phyloP scores from a whole-genome alignment of 73 alveolate species.

The Stentor roeselii region DNA sequence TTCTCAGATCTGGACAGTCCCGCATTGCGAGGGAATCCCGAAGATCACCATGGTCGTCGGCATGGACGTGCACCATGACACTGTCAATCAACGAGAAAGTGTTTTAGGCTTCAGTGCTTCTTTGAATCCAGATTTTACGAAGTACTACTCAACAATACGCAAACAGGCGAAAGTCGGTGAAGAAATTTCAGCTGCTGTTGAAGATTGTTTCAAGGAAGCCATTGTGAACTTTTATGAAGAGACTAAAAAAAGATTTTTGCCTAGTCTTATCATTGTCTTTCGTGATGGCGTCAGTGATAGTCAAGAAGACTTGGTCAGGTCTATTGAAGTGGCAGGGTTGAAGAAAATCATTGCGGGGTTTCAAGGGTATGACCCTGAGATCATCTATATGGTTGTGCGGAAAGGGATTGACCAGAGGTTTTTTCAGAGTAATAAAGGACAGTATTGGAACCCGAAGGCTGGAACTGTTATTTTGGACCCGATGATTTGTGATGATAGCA shows the following conservation, averaged over 20 bases:
- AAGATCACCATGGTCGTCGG: slow-evolving; percentile 35
- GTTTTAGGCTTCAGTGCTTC: slow-evolving; percentile 23
- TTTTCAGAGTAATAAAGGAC: background rate
- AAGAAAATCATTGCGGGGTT: background rate
- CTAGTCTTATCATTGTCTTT: background rate
- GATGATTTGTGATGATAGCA: background rate
- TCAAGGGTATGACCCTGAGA: background rate
- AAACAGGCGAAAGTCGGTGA: background rate
- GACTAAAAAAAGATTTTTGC: background rate
- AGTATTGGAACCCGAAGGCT: background rate
- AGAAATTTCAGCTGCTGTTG: background rate
- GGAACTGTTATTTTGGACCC: background rate
- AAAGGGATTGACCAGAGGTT: background rate
- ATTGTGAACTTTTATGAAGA: background rate
- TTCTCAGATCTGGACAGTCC: too few relatives aligned
- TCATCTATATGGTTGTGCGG: background rate
- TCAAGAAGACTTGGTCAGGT: background rate
- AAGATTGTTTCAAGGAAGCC: background rate
- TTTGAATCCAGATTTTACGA: background rate
- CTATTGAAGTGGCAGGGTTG: background rate
- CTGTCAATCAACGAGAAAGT: background rate
- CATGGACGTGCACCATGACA: slow-evolving; percentile 25
- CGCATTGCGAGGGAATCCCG: too few relatives aligned
- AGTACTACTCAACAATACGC: slow-evolving; percentile 16
- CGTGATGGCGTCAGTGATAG: slow-evolving; percentile 33